Conservation (phyloP, 2,329 filamentous ascomycete genomes). For the Pezicula radicicola region DNA sequence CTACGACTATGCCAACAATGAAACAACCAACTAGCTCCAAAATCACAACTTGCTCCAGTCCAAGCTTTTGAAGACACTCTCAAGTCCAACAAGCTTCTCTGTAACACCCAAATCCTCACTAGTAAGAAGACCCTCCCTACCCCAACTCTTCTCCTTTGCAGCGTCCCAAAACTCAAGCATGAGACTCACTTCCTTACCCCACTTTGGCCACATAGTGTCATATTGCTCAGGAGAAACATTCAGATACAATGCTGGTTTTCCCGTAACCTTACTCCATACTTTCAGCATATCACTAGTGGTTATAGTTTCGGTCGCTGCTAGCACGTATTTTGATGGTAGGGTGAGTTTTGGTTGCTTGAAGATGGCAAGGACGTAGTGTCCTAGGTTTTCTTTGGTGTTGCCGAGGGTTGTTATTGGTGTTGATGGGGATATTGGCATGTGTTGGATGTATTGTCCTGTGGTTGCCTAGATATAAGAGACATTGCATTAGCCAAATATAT, state of each 20-base stretch:
- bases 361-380: slow-evolving; percentile 29
- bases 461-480: slow-evolving; percentile 13
- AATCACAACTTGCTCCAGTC: slow-evolving; percentile 7
- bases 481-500: background rate
- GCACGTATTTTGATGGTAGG: slow-evolving; percentile 25
- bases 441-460: slow-evolving; percentile 26
- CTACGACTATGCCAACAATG: background rate
- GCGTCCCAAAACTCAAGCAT: slow-evolving; percentile 26
- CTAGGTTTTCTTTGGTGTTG: slow-evolving; percentile 29
- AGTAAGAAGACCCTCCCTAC: slow-evolving; percentile 21
- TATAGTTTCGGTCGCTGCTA: slow-evolving; percentile 21
- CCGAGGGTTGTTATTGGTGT: slow-evolving; percentile 29
- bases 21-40: background rate
- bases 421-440: slow-evolving; percentile 21
- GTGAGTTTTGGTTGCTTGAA: slow-evolving; percentile 29
- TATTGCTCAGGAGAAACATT: slow-evolving; percentile 24
- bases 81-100: slow-evolving; percentile 1
- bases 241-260: slow-evolving; percentile 23
- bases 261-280: slow-evolving; percentile 26
- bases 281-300: slow-evolving; percentile 27
- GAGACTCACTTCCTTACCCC: slow-evolving; percentile 26
- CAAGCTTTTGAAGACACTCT: slow-evolving; percentile 6
- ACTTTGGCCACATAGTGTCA: slow-evolving; percentile 26
- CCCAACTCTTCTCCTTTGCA: slow-evolving; percentile 23
- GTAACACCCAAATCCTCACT: slow-evolving; percentile 23